These are phyloP conservation scores for Trametes meyenii DNA, from an alignment of 768 basidiomycete genomes.

Conservation along the genomic window DNA sequence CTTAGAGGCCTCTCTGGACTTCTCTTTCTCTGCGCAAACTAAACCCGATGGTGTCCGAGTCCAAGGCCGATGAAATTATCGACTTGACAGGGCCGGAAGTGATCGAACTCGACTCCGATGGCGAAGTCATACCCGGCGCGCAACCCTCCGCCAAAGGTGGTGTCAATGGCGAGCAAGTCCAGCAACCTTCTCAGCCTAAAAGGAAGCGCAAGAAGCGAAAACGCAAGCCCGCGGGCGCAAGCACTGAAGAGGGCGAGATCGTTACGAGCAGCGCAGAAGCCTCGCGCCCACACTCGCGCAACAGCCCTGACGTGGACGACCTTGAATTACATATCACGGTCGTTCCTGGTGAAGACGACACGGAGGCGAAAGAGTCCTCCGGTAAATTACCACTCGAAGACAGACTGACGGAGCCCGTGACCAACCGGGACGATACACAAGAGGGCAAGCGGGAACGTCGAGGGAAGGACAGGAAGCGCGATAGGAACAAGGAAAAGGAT, in stretches of 20 bases:
- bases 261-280: constrained; percentile 17
- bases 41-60: neutral
- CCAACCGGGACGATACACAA: neutral
- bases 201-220: constrained; percentile 23
- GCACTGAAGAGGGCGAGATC: constrained; percentile 31
- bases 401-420: neutral
- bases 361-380: neutral
- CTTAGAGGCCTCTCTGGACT: too few relatives aligned
- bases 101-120: constrained; percentile 31
- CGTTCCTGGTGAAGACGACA: neutral
- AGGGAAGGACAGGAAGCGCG: constrained; percentile 2
- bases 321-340: neutral
- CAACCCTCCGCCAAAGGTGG: neutral
- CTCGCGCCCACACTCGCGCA: constrained; percentile 24
- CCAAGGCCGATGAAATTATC: constrained; percentile 24
- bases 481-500: too few relatives aligned
- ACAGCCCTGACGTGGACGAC: constrained; percentile 2
- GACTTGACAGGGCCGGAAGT: constrained; percentile 29
- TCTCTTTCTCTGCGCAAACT: neutral
- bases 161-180: neutral
- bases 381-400: neutral
- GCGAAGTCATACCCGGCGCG: constrained; percentile 9
- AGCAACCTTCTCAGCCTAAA: neutral
- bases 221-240: constrained; percentile 12
- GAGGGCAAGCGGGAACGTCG: constrained; percentile 7